phyloP scores from a whole-genome alignment of 164 flowering plant species.

The Kingdonia uniflora region DNA sequence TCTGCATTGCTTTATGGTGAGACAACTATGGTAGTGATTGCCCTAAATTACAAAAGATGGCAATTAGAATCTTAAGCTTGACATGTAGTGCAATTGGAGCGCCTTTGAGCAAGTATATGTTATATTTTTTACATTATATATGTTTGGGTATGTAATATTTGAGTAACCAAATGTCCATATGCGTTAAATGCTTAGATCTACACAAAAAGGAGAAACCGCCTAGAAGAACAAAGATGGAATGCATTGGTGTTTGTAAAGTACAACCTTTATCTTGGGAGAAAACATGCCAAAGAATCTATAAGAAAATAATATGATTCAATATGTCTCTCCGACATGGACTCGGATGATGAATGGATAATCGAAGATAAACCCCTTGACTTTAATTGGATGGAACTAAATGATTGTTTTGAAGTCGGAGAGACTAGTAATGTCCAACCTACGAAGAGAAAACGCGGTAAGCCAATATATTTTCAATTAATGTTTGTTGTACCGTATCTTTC shows the following conservation, averaged over 20 bases:
- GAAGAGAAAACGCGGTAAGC: not conserved
- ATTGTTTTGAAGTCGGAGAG: not conserved
- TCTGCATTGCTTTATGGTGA: not conserved
- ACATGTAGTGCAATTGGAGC: constrained; percentile 2
- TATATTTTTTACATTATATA: too few relatives aligned
- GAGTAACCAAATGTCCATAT: too few relatives aligned
- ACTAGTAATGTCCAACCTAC: not conserved
- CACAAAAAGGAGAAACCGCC: too few relatives aligned
- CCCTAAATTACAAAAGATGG: constrained; percentile 1
- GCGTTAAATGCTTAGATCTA: not conserved
- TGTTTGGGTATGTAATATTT: too few relatives aligned
- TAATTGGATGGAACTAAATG: constrained; percentile 1
- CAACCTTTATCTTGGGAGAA: not conserved
- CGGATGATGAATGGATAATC: not conserved
- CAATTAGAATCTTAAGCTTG: not conserved
- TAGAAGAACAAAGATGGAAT: too few relatives aligned
- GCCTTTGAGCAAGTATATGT: not conserved
- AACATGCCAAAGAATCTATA: not conserved
- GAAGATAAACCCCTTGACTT: not conserved
- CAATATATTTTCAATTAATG: not conserved
- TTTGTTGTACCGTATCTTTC: not conserved
- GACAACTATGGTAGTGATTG: not conserved
- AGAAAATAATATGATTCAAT: not conserved
- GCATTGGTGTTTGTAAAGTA: not conserved
- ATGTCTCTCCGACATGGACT: not conserved